These are phyloP conservation scores for Fremontodendron californicum DNA, from an alignment of 345 rosid genomes.

Conservation along the genomic window DNA sequence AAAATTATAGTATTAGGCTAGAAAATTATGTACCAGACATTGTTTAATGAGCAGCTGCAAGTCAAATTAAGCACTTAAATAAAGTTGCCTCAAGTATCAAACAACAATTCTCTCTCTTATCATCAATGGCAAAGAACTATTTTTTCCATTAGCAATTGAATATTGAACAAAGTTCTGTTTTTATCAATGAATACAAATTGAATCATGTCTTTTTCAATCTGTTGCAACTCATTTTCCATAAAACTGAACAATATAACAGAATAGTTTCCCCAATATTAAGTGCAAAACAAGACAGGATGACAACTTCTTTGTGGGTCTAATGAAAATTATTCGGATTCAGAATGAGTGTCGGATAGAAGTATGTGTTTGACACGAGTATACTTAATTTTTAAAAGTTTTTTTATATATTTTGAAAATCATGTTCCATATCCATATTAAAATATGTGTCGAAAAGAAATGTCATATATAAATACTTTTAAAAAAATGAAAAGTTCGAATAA, in stretches of 20 bases:
- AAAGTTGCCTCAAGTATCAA: neutral
- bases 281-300: constrained; percentile 17
- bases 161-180: too few species aligned
- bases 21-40: neutral
- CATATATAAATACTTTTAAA: too few species aligned
- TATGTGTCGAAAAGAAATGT: too few species aligned
- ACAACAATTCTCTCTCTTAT: neutral
- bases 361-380: too few species aligned
- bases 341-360: too few species aligned
- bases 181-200: neutral
- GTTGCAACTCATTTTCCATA: constrained; percentile 4
- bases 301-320: constrained; percentile 19
- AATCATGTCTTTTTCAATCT: neutral
- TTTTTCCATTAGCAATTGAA: too few species aligned
- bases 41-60: neutral
- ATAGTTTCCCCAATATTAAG: constrained; percentile 2
- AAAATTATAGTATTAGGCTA: neutral
- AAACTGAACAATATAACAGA: neutral
- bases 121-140: neutral
- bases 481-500: too few species aligned
- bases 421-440: too few species aligned
- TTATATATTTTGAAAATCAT: too few species aligned
- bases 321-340: too few species aligned
- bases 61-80: neutral
- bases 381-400: too few species aligned